A percentile compares a stretch with the other conserved stretches of the same genome.
Evolutionary conservation across 1,284 basidiomycete species (phyloP).

Genomic region (Pyrrhoderma noxium): DNA sequence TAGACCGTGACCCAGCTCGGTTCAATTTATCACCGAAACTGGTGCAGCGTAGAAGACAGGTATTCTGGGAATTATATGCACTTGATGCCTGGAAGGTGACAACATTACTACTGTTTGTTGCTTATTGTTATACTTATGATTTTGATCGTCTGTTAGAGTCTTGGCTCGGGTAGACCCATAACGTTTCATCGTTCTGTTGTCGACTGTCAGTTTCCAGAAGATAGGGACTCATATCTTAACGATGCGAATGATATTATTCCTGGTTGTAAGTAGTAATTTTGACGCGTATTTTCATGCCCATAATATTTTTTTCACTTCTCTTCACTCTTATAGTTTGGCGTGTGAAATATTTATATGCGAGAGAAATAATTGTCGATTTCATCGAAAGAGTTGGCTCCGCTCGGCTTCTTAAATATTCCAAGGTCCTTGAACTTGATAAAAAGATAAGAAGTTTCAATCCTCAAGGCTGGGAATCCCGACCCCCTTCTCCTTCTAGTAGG

Average conservation of each 20-base stretch:
- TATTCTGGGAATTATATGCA: constrained; percentile 14
- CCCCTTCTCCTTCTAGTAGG: not conserved
- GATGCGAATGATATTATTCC: not conserved
- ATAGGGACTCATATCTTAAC: not conserved
- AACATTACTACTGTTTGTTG: not conserved
- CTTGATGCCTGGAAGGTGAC: constrained; percentile 8
- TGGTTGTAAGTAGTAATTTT: constrained; percentile 2
- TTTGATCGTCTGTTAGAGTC: constrained; percentile 1
- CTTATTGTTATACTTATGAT: not conserved
- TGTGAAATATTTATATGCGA: not conserved
- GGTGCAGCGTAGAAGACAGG: constrained; percentile 8
- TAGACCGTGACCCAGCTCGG: constrained; percentile 15
- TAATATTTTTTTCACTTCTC: not conserved
- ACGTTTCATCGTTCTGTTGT: constrained; percentile 9
- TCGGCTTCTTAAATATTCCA: constrained; percentile 14
- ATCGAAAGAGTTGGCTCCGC: constrained; percentile 4
- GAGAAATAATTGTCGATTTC: constrained; percentile 2
- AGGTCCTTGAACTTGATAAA: constrained; percentile 13
- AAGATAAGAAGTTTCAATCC: constrained; percentile 12
- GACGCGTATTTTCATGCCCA: no score
- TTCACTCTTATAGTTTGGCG: not conserved
- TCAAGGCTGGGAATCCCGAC: not conserved
- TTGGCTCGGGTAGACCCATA: constrained; percentile 11
- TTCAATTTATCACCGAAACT: constrained; percentile 4
- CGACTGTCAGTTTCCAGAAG: constrained; percentile 16